phyloP scores from a whole-genome alignment of 23 red algal species.

The Gracilaria gracilis region DNA sequence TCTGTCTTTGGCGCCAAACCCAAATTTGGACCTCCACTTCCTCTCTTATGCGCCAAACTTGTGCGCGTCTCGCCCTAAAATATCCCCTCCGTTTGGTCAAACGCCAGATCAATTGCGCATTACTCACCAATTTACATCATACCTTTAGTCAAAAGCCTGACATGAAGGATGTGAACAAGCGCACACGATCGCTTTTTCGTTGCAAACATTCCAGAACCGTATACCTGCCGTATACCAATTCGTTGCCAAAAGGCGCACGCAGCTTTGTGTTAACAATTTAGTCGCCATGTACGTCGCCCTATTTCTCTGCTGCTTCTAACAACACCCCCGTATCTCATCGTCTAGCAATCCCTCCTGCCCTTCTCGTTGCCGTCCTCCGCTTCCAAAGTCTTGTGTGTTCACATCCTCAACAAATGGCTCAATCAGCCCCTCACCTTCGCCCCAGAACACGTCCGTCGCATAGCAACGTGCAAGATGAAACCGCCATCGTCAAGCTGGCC shows the following conservation, averaged over 20 bases:
- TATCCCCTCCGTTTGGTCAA: neutral
- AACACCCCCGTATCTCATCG: neutral
- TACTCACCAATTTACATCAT: neutral
- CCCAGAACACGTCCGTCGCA: neutral
- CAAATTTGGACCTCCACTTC: too few species aligned
- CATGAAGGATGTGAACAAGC: neutral
- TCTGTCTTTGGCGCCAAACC: too few species aligned
- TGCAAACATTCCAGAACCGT: constrained; percentile 5
- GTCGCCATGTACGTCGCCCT: neutral
- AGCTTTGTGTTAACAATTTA: neutral
- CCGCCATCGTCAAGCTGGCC: constrained; percentile 4
- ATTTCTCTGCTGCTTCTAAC: neutral
- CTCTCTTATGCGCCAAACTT: too few species aligned
- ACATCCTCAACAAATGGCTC: neutral
- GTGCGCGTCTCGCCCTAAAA: neutral
- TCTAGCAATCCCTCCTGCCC: neutral
- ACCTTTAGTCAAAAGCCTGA: neutral
- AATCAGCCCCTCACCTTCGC: neutral
- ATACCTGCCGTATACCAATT: too few species aligned
- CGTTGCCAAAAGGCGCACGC: neutral
- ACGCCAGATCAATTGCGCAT: neutral
- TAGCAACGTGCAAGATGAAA: neutral
- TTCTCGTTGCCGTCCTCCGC: neutral
- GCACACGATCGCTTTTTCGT: neutral
- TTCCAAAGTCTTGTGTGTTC: neutral